Evolutionary conservation across 768 basidiomycete species (phyloP).

Genomic region (Boletus vermiculosoides): DNA sequence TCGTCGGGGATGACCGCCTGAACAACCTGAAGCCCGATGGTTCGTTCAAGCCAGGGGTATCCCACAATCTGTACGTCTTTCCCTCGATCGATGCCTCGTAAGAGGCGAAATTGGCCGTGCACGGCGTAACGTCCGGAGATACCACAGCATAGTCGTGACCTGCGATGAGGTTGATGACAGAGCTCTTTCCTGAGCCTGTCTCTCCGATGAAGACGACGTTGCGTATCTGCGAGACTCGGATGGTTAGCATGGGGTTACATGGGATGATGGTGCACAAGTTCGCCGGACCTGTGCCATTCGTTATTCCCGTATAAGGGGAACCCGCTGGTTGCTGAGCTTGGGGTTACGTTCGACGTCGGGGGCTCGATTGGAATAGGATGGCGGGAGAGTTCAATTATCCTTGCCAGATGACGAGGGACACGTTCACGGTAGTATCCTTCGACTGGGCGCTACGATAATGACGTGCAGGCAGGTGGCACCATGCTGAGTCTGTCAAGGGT

Average conservation of each 20-base stretch:
- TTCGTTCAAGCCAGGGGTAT: slow-evolving; percentile 33
- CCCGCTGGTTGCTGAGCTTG: not conserved
- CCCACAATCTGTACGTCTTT: slow-evolving; percentile 26
- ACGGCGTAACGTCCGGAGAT: slow-evolving; percentile 31
- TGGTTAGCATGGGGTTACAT: not conserved
- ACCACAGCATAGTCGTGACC: slow-evolving; percentile 20
- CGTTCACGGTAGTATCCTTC: not conserved
- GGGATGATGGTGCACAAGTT: not conserved
- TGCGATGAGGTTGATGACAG: slow-evolving; percentile 41
- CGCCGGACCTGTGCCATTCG: slow-evolving; percentile 8
- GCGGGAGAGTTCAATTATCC: not conserved
- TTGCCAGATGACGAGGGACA: not conserved
- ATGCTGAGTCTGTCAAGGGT: not conserved
- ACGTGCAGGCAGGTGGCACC: not conserved
- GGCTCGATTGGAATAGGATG: not conserved
- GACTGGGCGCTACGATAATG: not conserved
- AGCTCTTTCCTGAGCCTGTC: slow-evolving; percentile 39
- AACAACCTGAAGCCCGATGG: slow-evolving; percentile 9
- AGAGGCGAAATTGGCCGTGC: slow-evolving; percentile 26
- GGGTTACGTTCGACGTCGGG: not conserved
- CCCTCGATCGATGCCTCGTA: slow-evolving; percentile 28
- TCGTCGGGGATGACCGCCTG: not conserved
- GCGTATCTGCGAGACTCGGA: slow-evolving; percentile 10
- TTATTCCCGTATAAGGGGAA: not conserved
- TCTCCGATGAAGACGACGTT: slow-evolving; percentile 40